Evolutionary conservation across 202 grass and related monocot species (phyloP).

Genomic region (Digitaria exilis): DNA sequence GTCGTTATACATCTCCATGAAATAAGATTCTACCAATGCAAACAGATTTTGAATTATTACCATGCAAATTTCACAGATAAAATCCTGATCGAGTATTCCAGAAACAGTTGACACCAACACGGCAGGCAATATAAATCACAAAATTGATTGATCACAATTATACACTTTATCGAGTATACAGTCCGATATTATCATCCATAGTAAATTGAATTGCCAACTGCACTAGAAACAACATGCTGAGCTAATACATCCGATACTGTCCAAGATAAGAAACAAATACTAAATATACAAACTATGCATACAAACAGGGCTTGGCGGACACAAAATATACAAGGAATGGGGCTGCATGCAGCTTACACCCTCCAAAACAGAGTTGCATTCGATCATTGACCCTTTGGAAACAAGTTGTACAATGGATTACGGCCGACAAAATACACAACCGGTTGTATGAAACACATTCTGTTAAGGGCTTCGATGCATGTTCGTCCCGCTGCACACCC

Average conservation of each 20-base stretch:
- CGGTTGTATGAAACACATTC: constrained; percentile 42
- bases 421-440: constrained; percentile 40
- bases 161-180: constrained; percentile 3
- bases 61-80: background rate
- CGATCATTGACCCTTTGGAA: background rate
- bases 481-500: constrained; percentile 2
- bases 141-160: constrained; percentile 35
- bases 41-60: too few species aligned
- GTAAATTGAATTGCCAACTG: constrained; percentile 29
- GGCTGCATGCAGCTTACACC: constrained; percentile 1
- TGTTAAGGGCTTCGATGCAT: constrained; percentile 17
- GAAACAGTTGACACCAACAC: background rate
- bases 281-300: constrained; percentile 48
- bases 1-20: too few species aligned
- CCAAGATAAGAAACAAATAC: constrained; percentile 27
- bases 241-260: constrained; percentile 18
- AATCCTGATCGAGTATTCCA: background rate
- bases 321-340: constrained; percentile 55
- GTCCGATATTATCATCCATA: background rate
- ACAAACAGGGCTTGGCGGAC: background rate
- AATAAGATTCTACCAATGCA: too few species aligned
- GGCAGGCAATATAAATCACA: background rate
- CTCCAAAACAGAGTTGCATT: constrained; percentile 6
- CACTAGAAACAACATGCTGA: constrained; percentile 24
- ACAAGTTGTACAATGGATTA: constrained; percentile 33